phyloP scores from a whole-genome alignment of 2,329 filamentous ascomycete species.

The Dactylellina haptotyla region DNA sequence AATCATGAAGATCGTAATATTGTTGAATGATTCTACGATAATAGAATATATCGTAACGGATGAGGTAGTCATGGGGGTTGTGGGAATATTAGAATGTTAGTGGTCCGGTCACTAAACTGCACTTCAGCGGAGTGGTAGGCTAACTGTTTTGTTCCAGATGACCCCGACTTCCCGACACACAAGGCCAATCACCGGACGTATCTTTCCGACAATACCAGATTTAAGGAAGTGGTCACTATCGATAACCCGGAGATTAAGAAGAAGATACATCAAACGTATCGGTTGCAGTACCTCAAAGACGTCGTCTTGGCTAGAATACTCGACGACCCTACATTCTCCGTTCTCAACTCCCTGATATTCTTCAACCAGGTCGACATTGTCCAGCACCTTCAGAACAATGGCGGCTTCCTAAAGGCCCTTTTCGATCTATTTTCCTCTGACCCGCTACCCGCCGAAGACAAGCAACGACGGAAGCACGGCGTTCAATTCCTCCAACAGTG shows the following conservation, averaged over 20 bases:
- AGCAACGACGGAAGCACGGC: slow-evolving; percentile 80
- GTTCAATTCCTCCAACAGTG: slow-evolving; percentile 98
- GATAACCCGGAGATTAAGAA: slow-evolving; percentile 80
- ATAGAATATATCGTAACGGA: slow-evolving; percentile 95
- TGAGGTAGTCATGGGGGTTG: slow-evolving; percentile 86
- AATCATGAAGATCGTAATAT: slow-evolving; percentile 95
- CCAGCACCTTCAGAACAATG: slow-evolving; percentile 87
- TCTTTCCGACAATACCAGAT: slow-evolving; percentile 85
- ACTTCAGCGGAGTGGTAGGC: slow-evolving; percentile 55
- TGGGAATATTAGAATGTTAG: slow-evolving; percentile 88
- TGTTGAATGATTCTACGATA: slow-evolving; percentile 92
- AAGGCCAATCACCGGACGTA: slow-evolving; percentile 97
- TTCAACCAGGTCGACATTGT: slow-evolving; percentile 99
- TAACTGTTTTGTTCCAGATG: slow-evolving; percentile 68
- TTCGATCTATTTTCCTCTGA: slow-evolving; percentile 79
- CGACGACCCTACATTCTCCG: slow-evolving; percentile 96
- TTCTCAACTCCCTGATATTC: slow-evolving; percentile 97
- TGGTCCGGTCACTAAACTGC: slow-evolving; percentile 32
- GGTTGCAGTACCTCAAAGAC: slow-evolving; percentile 95
- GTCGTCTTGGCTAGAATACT: slow-evolving; percentile 96
- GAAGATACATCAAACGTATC: slow-evolving; percentile 97
- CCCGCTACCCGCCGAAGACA: slow-evolving; percentile 59
- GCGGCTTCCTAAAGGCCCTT: slow-evolving; percentile 80
- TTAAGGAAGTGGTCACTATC: slow-evolving; percentile 95
- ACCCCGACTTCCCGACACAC: slow-evolving; percentile 96